Evolutionary conservation across 129 eudicot species (phyloP).

Genomic region (Artemisia tridentata): DNA sequence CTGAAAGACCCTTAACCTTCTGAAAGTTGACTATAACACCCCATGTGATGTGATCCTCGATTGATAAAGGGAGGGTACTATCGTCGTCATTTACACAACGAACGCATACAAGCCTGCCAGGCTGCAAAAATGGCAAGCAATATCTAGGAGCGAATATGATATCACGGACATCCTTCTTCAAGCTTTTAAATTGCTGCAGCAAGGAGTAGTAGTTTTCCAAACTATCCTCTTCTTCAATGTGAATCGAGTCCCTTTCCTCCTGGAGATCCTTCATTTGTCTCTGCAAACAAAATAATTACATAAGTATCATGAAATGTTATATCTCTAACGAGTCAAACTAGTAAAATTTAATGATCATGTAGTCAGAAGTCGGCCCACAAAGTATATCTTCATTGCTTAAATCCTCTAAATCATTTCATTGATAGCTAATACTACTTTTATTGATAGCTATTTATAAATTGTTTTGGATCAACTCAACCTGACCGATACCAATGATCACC

Average conservation of each 20-base stretch:
- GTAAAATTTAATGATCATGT: background rate
- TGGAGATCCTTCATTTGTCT: conserved; percentile 78
- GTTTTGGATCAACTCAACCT: background rate
- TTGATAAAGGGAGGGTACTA: conserved; percentile 54
- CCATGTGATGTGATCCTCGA: conserved; percentile 79
- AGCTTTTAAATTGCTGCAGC: conserved; percentile 65
- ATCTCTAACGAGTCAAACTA: background rate
- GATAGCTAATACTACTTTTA: background rate
- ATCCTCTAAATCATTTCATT: conserved; percentile 1
- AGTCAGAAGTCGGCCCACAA: background rate
- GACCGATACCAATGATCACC: background rate
- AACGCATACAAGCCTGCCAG: conserved; percentile 89
- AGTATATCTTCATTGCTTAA: background rate
- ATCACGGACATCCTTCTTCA: conserved; percentile 86
- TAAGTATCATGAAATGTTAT: background rate
- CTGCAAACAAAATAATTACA: conserved; percentile 41
- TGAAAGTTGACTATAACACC: conserved; percentile 94
- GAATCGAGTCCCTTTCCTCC: conserved; percentile 79
- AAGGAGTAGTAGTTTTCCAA: conserved; percentile 80
- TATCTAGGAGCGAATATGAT: conserved; percentile 71
- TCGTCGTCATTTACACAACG: conserved; percentile 50
- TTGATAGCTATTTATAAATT: background rate
- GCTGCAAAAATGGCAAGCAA: conserved; percentile 95
- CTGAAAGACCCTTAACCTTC: conserved; percentile 64
- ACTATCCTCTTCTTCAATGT: conserved; percentile 88